A percentile compares a stretch with the other conserved stretches of the same genome.
These are phyloP conservation scores for Eimeria tenella DNA, from an alignment of 169 alveolate species.

Conservation along the genomic window DNA sequence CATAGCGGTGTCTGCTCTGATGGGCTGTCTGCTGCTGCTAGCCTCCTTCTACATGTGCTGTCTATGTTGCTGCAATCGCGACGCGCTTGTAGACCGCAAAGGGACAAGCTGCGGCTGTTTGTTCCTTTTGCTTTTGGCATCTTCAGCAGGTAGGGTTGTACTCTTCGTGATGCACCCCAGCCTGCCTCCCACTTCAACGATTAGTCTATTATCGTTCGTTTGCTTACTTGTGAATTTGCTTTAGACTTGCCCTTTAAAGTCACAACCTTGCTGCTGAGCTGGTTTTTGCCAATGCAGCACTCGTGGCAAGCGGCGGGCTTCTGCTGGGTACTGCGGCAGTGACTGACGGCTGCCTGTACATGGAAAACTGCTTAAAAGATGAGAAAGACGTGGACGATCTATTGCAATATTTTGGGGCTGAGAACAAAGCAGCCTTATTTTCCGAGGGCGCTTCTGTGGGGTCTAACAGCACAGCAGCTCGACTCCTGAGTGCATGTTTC, in stretches of 20 bases:
- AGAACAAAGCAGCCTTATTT: background rate
- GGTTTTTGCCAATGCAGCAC: constrained; percentile 7
- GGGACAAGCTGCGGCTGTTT: constrained; percentile 63
- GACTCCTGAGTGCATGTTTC: constrained; percentile 45
- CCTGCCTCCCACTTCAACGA: background rate
- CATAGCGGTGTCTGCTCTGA: constrained; percentile 15
- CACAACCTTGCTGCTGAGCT: background rate
- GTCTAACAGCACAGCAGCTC: constrained; percentile 23
- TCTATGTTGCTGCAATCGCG: constrained; percentile 39
- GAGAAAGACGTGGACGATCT: constrained; percentile 25
- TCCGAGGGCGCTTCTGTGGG: background rate
- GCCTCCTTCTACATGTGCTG: constrained; percentile 58
- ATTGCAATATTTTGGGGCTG: constrained; percentile 18
- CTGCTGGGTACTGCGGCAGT: constrained; percentile 5
- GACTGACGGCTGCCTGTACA: constrained; percentile 57
- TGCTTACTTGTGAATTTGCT: background rate
- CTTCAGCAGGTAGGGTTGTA: constrained; percentile 20
- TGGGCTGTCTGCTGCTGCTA: constrained; percentile 49
- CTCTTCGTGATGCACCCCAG: background rate
- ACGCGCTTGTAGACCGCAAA: constrained; percentile 48
- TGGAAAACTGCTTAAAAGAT: background rate
- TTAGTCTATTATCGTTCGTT: no score
- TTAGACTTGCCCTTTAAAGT: background rate
- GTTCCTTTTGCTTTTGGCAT: constrained; percentile 4
- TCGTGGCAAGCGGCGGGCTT: constrained; percentile 11